phyloP scores from a whole-genome alignment of 352 stramenopile genomes.

The Globisporangium lucens region DNA sequence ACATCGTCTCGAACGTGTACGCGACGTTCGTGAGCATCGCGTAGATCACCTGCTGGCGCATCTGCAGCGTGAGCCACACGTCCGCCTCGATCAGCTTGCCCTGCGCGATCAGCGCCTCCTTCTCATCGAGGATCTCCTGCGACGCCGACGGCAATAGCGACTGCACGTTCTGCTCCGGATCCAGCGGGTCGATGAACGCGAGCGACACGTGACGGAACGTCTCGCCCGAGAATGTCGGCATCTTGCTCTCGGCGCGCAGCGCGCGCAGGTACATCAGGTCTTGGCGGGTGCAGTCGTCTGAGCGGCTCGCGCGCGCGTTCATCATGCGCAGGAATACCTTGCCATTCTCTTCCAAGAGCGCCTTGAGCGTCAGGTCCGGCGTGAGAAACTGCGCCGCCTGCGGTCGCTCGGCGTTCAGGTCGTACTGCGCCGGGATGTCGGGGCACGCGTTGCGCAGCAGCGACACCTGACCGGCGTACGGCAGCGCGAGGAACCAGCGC shows the following conservation, averaged over 20 bases:
- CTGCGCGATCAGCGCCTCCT: constrained; percentile 62
- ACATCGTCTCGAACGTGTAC: constrained; percentile 85
- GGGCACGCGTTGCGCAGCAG: constrained; percentile 77
- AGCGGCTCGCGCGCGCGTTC: constrained; percentile 65
- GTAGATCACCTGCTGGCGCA: constrained; percentile 81
- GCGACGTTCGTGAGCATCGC: constrained; percentile 79
- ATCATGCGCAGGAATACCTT: constrained; percentile 76
- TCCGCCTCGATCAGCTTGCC: constrained; percentile 79
- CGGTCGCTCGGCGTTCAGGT: constrained; percentile 37
- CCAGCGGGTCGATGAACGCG: constrained; percentile 71
- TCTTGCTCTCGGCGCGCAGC: constrained; percentile 54
- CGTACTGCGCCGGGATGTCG: constrained; percentile 68
- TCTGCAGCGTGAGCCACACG: constrained; percentile 82
- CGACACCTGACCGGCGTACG: constrained; percentile 71
- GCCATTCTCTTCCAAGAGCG: constrained; percentile 73
- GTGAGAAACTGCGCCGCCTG: constrained; percentile 65
- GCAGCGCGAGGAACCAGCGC: constrained; percentile 79
- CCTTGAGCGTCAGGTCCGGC: constrained; percentile 70
- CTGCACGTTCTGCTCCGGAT: constrained; percentile 76
- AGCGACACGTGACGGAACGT: constrained; percentile 74
- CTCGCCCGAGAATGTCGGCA: constrained; percentile 84
- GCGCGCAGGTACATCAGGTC: constrained; percentile 70
- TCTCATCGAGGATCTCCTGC: constrained; percentile 45
- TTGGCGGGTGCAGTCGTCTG: constrained; percentile 71
- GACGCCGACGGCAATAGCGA: constrained; percentile 71